Evolutionary conservation across 208 protist genomes (phyloP).

Genomic region (Balamuthia mandrillaris): DNA sequence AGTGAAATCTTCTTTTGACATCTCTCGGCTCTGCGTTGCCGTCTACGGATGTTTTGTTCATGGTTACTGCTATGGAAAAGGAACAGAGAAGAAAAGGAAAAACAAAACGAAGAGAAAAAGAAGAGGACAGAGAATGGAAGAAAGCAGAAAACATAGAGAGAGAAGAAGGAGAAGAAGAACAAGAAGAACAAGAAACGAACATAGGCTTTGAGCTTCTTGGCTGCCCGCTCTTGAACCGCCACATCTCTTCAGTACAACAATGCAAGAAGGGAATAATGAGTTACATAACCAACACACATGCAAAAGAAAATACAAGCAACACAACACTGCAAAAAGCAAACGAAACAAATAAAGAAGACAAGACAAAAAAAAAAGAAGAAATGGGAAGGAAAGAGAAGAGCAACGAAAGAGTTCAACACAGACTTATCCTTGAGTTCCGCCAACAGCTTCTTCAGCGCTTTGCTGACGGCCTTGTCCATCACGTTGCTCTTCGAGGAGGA

Average conservation of each 20-base stretch:
- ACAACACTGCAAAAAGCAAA: too few relatives aligned
- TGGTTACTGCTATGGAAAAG: background rate
- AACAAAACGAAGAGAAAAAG: too few relatives aligned
- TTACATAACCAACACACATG: too few relatives aligned
- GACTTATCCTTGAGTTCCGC: conserved; percentile 8
- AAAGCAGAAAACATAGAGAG: too few relatives aligned
- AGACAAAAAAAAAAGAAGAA: background rate
- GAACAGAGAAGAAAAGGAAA: background rate
- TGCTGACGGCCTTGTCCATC: too few relatives aligned
- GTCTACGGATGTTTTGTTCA: conserved; percentile 27
- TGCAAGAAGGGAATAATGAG: too few relatives aligned
- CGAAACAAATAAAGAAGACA: background rate
- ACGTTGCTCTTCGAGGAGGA: too few relatives aligned
- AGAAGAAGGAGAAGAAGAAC: too few relatives aligned
- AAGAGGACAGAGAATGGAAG: too few relatives aligned
- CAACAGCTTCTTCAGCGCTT: background rate
- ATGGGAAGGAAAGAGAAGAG: background rate
- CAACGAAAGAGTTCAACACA: background rate
- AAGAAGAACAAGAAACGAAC: too few relatives aligned
- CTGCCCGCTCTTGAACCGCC: background rate
- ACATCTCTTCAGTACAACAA: background rate
- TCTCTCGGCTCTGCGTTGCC: conserved; percentile 47
- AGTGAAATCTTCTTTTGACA: conserved; percentile 62
- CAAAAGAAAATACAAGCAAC: too few relatives aligned
- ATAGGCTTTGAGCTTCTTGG: conserved; percentile 31